A percentile compares a stretch with the other conserved stretches of the same genome.
Conservation (phyloP, 1,284 basidiomycete species). For the Ceratobasidium sp. region DNA sequence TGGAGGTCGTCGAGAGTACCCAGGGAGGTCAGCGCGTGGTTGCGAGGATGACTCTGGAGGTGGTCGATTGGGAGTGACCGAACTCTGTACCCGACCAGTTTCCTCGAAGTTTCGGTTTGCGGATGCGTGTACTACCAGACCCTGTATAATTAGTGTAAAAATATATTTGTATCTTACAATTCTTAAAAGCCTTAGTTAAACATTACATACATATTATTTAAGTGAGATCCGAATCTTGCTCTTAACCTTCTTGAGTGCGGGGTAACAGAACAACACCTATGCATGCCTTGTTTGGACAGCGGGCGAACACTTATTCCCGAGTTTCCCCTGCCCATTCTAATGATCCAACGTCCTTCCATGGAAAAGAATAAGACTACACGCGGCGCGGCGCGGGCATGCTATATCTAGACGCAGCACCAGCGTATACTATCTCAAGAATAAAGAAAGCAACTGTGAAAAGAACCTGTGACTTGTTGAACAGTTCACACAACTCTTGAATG, state of each 20-base stretch:
- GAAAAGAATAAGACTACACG: no score
- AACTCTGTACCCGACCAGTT: background rate
- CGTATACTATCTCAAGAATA: no score
- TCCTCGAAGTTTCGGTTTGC: background rate
- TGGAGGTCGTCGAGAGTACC: constrained; percentile 51
- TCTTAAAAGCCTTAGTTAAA: background rate
- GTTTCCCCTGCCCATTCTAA: no score
- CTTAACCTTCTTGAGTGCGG: background rate
- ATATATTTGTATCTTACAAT: constrained; percentile 17
- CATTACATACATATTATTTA: background rate
- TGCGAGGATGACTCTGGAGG: constrained; percentile 42
- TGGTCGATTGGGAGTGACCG: constrained; percentile 35
- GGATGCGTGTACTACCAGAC: background rate
- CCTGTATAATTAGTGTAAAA: constrained; percentile 39
- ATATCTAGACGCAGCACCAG: no score
- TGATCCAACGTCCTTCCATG: no score
- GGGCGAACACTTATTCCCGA: no score
- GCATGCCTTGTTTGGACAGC: no score
- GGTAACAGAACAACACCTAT: no score
- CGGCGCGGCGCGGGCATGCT: no score
- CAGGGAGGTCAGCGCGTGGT: constrained; percentile 52
- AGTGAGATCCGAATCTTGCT: background rate
- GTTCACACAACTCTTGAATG: no score
- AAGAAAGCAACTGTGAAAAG: no score
- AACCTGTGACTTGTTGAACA: no score